phyloP scores from a whole-genome alignment of 1,139 yeast species.

The Blastobotrys persicus region DNA sequence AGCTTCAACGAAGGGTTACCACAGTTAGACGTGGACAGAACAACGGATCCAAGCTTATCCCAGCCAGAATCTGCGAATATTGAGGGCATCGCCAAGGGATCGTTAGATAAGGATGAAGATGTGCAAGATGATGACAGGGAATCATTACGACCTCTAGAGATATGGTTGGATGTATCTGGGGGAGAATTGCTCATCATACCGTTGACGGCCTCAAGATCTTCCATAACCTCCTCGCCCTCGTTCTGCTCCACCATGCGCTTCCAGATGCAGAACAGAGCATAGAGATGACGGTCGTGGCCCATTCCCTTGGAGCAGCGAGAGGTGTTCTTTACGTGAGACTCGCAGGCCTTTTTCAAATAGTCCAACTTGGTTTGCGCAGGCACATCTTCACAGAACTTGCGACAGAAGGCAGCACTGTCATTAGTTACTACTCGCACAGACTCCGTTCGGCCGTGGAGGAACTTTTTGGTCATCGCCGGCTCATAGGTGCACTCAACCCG shows the following conservation, averaged over 20 bases:
- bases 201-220: background rate
- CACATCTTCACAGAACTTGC: slow-evolving; percentile 77
- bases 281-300: slow-evolving; percentile 88
- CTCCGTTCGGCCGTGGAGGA: slow-evolving; percentile 88
- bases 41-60: slow-evolving; percentile 56
- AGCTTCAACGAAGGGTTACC: slow-evolving; percentile 85
- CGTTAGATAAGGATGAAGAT: slow-evolving; percentile 1
- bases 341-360: slow-evolving; percentile 64
- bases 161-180: slow-evolving; percentile 6
- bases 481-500: slow-evolving; percentile 92
- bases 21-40: slow-evolving; percentile 64
- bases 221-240: slow-evolving; percentile 7
- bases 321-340: slow-evolving; percentile 65
- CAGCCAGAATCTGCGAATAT: slow-evolving; percentile 7
- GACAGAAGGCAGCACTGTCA: slow-evolving; percentile 77
- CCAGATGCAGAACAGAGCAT: slow-evolving; percentile 88
- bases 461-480: slow-evolving; percentile 92
- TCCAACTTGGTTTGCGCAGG: slow-evolving; percentile 60
- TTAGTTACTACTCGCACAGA: slow-evolving; percentile 82
- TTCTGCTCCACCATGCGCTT: slow-evolving; percentile 55
- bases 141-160: slow-evolving; percentile 14
- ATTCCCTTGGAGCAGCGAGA: slow-evolving; percentile 67
- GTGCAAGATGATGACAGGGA: slow-evolving; percentile 22
- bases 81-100: slow-evolving; percentile 6
- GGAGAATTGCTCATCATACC: background rate